phyloP scores from a whole-genome alignment of 495 filamentous ascomycete species.

The Hypoxylon fuscum region DNA sequence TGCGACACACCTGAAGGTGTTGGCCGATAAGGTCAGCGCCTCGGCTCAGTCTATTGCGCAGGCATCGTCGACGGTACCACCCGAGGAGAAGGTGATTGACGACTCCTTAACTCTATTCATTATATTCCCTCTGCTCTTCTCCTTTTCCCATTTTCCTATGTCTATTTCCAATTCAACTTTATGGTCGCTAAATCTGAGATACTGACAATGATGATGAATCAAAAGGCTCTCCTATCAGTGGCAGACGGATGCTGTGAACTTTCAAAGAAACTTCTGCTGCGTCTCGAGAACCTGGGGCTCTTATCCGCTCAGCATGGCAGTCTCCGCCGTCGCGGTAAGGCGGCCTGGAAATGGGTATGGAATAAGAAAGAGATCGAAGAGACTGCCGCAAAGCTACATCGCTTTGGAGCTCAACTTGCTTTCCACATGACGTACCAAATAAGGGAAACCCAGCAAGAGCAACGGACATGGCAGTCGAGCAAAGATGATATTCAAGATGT shows the following conservation, averaged over 20 bases:
- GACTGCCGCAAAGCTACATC: constrained; percentile 1
- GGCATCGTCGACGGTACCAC: background rate
- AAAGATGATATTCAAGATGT: background rate
- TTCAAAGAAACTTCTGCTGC: constrained; percentile 3
- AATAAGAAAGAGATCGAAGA: constrained; percentile 16
- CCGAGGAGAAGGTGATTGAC: background rate
- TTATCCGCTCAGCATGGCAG: background rate
- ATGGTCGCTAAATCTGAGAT: background rate
- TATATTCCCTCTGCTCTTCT: background rate
- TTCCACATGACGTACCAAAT: constrained; percentile 4
- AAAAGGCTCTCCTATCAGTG: constrained; percentile 1
- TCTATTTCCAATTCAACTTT: background rate
- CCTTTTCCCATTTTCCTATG: background rate
- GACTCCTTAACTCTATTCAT: too few relatives aligned
- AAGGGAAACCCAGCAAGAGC: background rate
- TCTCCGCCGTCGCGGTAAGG: background rate
- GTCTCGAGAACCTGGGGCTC: background rate
- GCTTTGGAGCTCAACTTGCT: constrained; percentile 1
- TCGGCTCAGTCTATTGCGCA: constrained; percentile 7
- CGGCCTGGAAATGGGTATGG: constrained; percentile 9
- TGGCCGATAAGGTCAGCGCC: background rate
- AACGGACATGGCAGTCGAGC: constrained; percentile 3
- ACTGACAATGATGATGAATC: background rate
- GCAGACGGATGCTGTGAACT: constrained; percentile 8
- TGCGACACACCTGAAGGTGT: background rate